These are phyloP conservation scores for Podochytrium sp. DNA, from an alignment of 192 early-diverging fungal species.

Conservation along the genomic window DNA sequence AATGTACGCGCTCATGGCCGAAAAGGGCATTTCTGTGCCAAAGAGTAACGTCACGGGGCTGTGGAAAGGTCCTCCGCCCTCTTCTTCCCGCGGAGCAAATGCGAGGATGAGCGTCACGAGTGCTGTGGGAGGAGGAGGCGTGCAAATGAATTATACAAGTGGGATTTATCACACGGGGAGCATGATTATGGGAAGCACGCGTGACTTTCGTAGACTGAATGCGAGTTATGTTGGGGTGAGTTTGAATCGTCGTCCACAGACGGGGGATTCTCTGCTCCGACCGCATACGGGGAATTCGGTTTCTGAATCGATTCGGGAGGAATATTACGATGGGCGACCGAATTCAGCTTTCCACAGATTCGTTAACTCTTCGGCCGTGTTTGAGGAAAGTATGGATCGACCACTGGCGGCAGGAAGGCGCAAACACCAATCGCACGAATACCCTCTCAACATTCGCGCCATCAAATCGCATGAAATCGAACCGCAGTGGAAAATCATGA, in stretches of 20 bases:
- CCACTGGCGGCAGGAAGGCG: not conserved
- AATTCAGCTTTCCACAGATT: conserved; percentile 10
- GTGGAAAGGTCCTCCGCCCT: not conserved
- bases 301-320: not conserved
- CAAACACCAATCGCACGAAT: not conserved
- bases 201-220: not conserved
- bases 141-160: too few species aligned
- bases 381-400: not conserved
- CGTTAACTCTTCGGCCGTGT: not conserved
- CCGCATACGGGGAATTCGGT: not conserved
- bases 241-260: not conserved
- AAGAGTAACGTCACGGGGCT: not conserved
- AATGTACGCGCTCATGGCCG: not conserved
- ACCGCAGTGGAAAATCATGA: conserved; percentile 3
- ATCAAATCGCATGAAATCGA: conserved; percentile 15
- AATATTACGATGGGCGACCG: conserved; percentile 1
- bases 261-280: not conserved
- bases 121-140: too few species aligned
- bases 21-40: conserved; percentile 3
- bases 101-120: not conserved
- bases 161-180: not conserved
- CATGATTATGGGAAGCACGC: not conserved
- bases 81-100: not conserved
- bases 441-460: conserved; percentile 2
- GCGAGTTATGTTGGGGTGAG: not conserved